phyloP scores from a whole-genome alignment of 129 eudicot genomes.

The Oenanthe sinensis region DNA sequence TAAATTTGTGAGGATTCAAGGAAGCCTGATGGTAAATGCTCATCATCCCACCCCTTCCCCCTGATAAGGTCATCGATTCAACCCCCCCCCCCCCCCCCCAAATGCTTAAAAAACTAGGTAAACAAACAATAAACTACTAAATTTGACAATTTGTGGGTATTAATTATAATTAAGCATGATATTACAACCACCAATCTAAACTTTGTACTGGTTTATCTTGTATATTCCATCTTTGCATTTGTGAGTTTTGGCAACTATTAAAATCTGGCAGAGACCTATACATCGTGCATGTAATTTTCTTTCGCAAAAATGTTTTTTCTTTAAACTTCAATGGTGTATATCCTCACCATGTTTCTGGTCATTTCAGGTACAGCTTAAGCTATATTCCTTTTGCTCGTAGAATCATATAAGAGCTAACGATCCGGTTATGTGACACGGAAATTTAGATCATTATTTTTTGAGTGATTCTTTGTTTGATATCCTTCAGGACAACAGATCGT shows the following conservation, averaged over 20 bases:
- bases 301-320: neutral
- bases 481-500: neutral
- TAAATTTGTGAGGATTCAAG: neutral
- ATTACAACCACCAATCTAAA: neutral
- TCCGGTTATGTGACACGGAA: conserved; percentile 85
- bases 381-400: conserved; percentile 88
- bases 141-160: neutral
- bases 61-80: neutral
- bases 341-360: conserved; percentile 9
- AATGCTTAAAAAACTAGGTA: neutral
- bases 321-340: neutral
- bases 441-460: conserved; percentile 21
- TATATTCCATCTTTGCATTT: neutral
- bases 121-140: neutral
- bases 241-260: neutral
- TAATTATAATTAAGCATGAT: neutral
- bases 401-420: conserved; percentile 56
- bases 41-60: neutral
- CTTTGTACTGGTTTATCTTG: neutral
- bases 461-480: conserved; percentile 1
- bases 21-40: neutral
- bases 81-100: neutral
- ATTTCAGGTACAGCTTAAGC: conserved; percentile 92
- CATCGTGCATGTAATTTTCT: neutral
- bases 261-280: neutral